phyloP scores from a whole-genome alignment of 2,329 filamentous ascomycete genomes.

The Geosmithia putterillii region DNA sequence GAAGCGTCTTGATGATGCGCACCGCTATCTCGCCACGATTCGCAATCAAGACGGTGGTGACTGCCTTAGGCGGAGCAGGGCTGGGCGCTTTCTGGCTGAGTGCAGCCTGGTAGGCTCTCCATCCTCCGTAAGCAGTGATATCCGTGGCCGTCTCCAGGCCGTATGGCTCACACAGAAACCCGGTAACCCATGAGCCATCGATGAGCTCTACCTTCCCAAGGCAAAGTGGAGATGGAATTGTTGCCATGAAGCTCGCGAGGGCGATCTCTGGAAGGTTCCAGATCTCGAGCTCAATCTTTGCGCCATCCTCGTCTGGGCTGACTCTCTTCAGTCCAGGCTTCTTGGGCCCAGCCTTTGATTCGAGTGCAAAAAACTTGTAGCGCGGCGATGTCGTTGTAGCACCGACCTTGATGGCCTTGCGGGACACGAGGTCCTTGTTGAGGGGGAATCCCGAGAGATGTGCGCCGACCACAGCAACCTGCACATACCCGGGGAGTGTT shows the following conservation, averaged over 20 bases:
- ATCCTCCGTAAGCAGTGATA: conserved; percentile 17
- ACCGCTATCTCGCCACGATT: conserved; percentile 67
- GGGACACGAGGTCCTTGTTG: conserved; percentile 18
- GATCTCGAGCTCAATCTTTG: conserved; percentile 19
- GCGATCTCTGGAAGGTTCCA: conserved; percentile 17
- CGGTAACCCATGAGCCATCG: conserved; percentile 18
- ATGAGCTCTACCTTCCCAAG: conserved; percentile 21
- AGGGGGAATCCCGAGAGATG: conserved; percentile 20
- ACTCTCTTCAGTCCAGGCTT: conserved; percentile 20
- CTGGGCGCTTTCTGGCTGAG: background rate
- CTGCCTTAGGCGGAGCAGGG: background rate
- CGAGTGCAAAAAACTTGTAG: conserved; percentile 17
- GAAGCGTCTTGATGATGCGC: conserved; percentile 56
- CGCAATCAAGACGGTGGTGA: conserved; percentile 42
- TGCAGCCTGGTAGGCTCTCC: conserved; percentile 13
- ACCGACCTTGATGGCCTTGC: conserved; percentile 12
- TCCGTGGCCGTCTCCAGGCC: conserved; percentile 16
- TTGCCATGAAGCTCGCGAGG: conserved; percentile 17
- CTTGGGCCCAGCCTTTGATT: conserved; percentile 6
- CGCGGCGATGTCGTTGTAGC: conserved; percentile 14
- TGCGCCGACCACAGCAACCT: conserved; percentile 20
- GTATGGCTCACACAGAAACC: conserved; percentile 23
- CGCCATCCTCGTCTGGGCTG: conserved; percentile 7
- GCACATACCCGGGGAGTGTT: background rate
- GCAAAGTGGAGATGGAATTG: conserved; percentile 18